Conservation (phyloP, 1,284 basidiomycete genomes). For the Porodaedalea pini region DNA sequence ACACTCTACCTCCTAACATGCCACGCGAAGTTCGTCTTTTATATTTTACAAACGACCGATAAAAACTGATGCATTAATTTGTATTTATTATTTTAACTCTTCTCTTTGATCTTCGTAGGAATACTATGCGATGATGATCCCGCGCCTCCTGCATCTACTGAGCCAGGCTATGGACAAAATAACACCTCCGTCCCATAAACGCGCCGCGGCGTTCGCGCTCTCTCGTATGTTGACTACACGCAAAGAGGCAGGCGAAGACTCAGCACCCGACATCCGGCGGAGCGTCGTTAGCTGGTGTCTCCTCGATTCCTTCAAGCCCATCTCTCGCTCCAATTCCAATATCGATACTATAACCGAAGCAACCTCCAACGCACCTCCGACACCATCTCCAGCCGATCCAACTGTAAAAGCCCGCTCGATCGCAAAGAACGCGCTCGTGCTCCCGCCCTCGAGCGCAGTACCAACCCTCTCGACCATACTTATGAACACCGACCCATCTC, state of each 20-base stretch:
- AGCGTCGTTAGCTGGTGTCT: constrained; percentile 41
- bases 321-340: background rate
- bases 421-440: constrained; percentile 10
- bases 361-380: background rate
- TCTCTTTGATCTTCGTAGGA: constrained; percentile 38
- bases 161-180: constrained; percentile 28
- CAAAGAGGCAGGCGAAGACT: constrained; percentile 27
- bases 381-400: background rate
- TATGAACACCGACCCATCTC: constrained; percentile 75
- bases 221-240: constrained; percentile 52
- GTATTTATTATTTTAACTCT: background rate
- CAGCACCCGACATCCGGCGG: constrained; percentile 27
- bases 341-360: background rate
- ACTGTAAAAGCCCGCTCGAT: constrained; percentile 10
- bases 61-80: background rate
- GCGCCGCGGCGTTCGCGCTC: constrained; percentile 65
- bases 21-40: constrained; percentile 43
- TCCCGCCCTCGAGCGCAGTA: constrained; percentile 40
- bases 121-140: constrained; percentile 54
- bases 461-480: constrained; percentile 53
- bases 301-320: constrained; percentile 30
- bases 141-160: constrained; percentile 50
- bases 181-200: constrained; percentile 44
- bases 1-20: constrained; percentile 51
- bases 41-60: background rate